phyloP scores from a whole-genome alignment of 2,329 filamentous ascomycete genomes.

The Sporothrix dimorphospora region DNA sequence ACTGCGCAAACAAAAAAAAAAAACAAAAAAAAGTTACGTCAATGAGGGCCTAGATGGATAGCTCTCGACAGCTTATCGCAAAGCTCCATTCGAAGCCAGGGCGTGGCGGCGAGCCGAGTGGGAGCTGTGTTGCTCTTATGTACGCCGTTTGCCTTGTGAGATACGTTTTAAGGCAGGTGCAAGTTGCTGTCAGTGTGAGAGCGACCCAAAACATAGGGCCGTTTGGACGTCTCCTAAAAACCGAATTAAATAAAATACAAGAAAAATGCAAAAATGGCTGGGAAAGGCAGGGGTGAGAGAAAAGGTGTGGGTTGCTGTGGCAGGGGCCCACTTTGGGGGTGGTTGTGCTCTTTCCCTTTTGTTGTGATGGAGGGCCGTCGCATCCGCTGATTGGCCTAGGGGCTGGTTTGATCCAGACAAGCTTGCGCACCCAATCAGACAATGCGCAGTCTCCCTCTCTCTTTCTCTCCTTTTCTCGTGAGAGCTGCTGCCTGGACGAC shows the following conservation, averaged over 20 bases:
- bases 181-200: neutral
- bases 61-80: constrained; percentile 17
- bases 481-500: constrained; percentile 26
- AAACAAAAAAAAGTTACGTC: constrained; percentile 16
- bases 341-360: neutral
- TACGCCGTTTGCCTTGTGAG: neutral
- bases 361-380: constrained; percentile 25
- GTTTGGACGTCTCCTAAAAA: neutral
- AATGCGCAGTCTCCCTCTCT: neutral
- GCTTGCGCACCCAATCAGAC: constrained; percentile 29
- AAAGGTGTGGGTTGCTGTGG: constrained; percentile 14
- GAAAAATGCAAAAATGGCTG: constrained; percentile 3
- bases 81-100: constrained; percentile 25
- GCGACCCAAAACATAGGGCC: neutral
- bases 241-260: neutral
- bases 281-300: neutral
- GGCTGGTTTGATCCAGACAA: neutral
- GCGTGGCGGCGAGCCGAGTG: constrained; percentile 19
- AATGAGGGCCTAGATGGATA: constrained; percentile 6
- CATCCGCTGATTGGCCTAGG: constrained; percentile 21
- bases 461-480: neutral
- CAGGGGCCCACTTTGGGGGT: constrained; percentile 20
- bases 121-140: constrained; percentile 32
- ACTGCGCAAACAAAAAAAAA: constrained; percentile 5
- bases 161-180: neutral